Conservation (phyloP, 139 green algal species). For the Picochlorum costavermella region DNA sequence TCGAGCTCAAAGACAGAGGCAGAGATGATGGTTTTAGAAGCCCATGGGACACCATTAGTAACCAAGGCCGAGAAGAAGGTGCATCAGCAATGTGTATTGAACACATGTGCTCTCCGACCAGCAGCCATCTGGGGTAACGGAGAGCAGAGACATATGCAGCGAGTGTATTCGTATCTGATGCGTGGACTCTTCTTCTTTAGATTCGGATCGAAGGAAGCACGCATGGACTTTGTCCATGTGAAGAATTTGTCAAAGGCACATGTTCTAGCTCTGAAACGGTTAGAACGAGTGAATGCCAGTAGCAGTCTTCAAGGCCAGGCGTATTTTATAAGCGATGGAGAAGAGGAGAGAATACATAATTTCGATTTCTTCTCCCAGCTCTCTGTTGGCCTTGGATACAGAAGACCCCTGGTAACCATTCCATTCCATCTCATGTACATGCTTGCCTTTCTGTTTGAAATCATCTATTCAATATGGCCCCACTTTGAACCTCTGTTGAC, state of each 20-base stretch:
- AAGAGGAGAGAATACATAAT: constrained; percentile 17
- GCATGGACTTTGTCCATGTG: constrained; percentile 32
- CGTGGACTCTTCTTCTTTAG: constrained; percentile 16
- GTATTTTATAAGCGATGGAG: constrained; percentile 16
- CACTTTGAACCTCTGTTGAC: constrained; percentile 7
- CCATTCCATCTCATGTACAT: background rate
- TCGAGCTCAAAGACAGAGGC: constrained; percentile 26
- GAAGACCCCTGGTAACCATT: constrained; percentile 7
- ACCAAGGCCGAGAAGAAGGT: too few relatives aligned
- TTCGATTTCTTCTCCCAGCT: constrained; percentile 28
- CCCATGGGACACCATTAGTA: constrained; percentile 7
- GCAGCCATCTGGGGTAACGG: constrained; percentile 36
- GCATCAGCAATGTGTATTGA: constrained; percentile 7
- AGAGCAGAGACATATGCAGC: constrained; percentile 29
- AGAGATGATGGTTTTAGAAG: constrained; percentile 28
- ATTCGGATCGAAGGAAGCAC: background rate
- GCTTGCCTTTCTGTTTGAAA: background rate
- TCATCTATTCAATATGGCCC: background rate
- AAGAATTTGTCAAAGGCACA: constrained; percentile 21
- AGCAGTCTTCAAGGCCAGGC: constrained; percentile 20
- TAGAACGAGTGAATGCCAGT: background rate
- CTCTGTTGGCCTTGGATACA: constrained; percentile 20
- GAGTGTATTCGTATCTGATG: constrained; percentile 15
- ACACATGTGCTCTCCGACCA: constrained; percentile 32
- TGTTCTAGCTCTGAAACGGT: constrained; percentile 11